phyloP scores from a whole-genome alignment of 192 early-diverging fungal genomes.

The Funneliformis geosporum region DNA sequence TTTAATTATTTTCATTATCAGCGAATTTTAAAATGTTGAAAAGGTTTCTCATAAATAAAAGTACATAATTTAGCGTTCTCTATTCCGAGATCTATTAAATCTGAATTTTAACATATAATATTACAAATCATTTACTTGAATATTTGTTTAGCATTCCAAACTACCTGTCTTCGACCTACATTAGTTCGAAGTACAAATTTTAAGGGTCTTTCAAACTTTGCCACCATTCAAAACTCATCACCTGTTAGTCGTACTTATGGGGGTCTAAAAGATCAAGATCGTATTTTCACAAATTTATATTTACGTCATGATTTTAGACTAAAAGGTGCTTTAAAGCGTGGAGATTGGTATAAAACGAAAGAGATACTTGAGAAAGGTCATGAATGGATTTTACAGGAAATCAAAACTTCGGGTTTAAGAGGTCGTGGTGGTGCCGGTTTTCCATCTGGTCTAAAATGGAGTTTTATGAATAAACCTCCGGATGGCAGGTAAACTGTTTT shows the following conservation, averaged over 20 bases:
- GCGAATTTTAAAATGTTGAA: neutral
- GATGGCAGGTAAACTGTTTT: constrained; percentile 61
- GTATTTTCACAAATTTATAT: constrained; percentile 99
- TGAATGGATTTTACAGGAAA: constrained; percentile 97
- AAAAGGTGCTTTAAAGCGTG: constrained; percentile 88
- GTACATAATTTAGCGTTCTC: neutral
- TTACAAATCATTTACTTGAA: neutral
- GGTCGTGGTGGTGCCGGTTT: constrained; percentile 98
- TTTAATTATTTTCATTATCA: neutral
- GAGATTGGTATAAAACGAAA: constrained; percentile 99
- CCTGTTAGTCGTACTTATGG: constrained; percentile 59
- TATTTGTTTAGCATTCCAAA: neutral
- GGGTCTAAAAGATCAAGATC: constrained; percentile 84
- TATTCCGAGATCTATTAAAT: neutral
- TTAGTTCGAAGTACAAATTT: neutral
- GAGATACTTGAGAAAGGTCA: constrained; percentile 94
- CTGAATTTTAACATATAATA: neutral
- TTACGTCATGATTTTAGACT: constrained; percentile 88
- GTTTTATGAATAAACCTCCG: constrained; percentile 96
- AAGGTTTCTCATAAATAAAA: neutral
- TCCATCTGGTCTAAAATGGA: constrained; percentile 98
- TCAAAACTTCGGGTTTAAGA: constrained; percentile 92
- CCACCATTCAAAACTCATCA: constrained; percentile 32
- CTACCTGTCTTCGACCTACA: neutral
- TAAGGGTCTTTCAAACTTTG: constrained; percentile 14